Base-by-base conservation (phyloP, 139 green algal species). In the Diplosphaera chodatii region DNA sequence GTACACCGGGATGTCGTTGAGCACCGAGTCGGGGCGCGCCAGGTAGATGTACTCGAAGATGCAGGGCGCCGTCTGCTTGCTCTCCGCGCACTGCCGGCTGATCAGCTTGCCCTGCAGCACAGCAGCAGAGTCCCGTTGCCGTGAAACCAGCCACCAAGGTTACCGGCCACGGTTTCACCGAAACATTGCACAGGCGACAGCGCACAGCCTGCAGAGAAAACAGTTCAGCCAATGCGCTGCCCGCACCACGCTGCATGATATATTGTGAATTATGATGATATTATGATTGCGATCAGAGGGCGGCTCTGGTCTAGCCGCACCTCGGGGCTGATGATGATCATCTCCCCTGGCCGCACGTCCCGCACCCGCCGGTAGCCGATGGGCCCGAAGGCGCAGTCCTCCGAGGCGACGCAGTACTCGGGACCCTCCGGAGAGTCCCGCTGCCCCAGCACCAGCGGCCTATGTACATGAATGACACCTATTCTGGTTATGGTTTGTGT, bases 31-130 rank as follows among this genome's bases (percentile, higher is more conserved):
- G 30, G 90, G 89, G 63, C 91, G 82, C 5, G 93, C 85, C 40
- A 99, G 88, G 88, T 99, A 99, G 83, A 99, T 98, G 89, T 99
- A 98, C 89, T 99, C 94, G 64, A 99, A 99, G 77, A 99, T 93
- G 88, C 94, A 99, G 48, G 94, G 93, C 55, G 77, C 87, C n/a
- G 86, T 77, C 59, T 85, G 64, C 31, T 75, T 72, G 32, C 74
- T 77, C 22, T 78, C 56, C 34, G 72, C 79, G 68, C 88, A 93
- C 83, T 95, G 88, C 32, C 83, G 75, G 40, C 74, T 90, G 29
- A 84, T 70, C 55, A 98, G 83, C 71, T 88, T 68, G 20, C 95
- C 95, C 0, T 94, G 84, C 33, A 73, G 65, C 3, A 3, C 16
- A 5, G 48, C 48, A 27, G 22, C 18, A 3, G 18, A 59, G 10